Base-by-base conservation (phyloP, 164 flowering plant genomes). In the Magnolia changhungtana region DNA sequence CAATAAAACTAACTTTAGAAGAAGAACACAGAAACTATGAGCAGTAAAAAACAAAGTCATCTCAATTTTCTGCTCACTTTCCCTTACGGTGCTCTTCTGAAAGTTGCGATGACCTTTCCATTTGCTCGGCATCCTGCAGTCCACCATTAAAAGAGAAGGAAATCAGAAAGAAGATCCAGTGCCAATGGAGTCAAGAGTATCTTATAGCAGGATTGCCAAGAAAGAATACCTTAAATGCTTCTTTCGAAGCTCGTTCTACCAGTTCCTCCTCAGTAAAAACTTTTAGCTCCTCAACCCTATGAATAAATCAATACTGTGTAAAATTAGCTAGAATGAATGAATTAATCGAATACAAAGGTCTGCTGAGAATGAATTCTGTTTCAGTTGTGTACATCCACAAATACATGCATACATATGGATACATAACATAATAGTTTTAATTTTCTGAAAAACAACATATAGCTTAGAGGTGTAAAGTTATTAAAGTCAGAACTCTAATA, bases 241-340 rank as follows among this genome's bases (percentile, higher is more conserved):
- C 95, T 77, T 86, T 82, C 51, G 90, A 69, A 27, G 96, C 96
- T 83, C 84, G 86, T 37, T 83, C 86, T 37, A 87, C 89, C 73
- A 95, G 75, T 73, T 93, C 95, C 27, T 88, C 93, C 76, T 93
- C 94, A 1, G 80, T 80, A 49, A 86, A 75, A 69, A 91, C 72
- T 80, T 84, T 93, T 31, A 95, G 92, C 52, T 90, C 93, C 79
- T 88, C 93, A 67, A 92, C 89, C 78, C 95, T 89, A 73, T 74
- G 24, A 75, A 74, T 7, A 61, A 59, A 29, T 1, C 61, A 61
- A 59, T 50, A 49, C 20, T 45, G 31, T n/a, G 37, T 18, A 16
- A 19, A 50, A 24, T 29, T 37, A 24, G 19, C 4, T 45, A 45
- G 72, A 37, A 69, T 24, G 55, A 69, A 37, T 18, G 37, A n/a